Evolutionary conservation across 2,329 filamentous ascomycete species (phyloP).

Genomic region (Magnaporthiopsis incrustans): DNA sequence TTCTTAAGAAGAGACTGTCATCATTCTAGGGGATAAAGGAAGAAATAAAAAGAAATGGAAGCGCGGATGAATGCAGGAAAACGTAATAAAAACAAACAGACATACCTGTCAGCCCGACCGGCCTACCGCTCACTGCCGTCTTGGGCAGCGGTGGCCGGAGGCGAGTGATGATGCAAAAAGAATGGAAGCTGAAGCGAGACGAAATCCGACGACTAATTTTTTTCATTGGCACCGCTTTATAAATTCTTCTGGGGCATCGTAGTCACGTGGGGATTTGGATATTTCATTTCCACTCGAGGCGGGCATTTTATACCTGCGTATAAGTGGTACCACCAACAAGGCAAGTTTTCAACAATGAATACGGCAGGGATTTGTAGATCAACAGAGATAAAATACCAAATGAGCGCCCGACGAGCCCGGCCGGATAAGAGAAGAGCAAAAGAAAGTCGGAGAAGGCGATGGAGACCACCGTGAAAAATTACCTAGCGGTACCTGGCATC

Average conservation of each 20-base stretch:
- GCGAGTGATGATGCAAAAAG: background rate
- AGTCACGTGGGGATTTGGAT: background rate
- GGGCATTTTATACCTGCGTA: background rate
- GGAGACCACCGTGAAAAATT: background rate
- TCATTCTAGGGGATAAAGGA: slow-evolving; percentile 9
- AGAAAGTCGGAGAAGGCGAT: background rate
- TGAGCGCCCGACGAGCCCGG: no score
- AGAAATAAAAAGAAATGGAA: background rate
- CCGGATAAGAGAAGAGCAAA: background rate
- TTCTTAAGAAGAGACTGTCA: slow-evolving; percentile 16
- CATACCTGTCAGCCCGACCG: background rate
- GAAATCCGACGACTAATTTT: background rate
- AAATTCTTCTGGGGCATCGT: background rate
- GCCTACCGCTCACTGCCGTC: no score
- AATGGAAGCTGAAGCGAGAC: background rate
- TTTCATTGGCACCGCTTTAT: background rate
- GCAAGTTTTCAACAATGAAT: background rate
- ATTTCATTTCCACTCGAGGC: background rate
- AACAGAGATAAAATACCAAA: background rate
- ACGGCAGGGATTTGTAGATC: background rate
- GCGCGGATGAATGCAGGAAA: background rate
- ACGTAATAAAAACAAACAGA: background rate
- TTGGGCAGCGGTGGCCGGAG: background rate
- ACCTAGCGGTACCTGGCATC: background rate
- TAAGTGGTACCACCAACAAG: background rate